Evolutionary conservation across 495 filamentous ascomycete species (phyloP).

Genomic region (Penicillium canariense): DNA sequence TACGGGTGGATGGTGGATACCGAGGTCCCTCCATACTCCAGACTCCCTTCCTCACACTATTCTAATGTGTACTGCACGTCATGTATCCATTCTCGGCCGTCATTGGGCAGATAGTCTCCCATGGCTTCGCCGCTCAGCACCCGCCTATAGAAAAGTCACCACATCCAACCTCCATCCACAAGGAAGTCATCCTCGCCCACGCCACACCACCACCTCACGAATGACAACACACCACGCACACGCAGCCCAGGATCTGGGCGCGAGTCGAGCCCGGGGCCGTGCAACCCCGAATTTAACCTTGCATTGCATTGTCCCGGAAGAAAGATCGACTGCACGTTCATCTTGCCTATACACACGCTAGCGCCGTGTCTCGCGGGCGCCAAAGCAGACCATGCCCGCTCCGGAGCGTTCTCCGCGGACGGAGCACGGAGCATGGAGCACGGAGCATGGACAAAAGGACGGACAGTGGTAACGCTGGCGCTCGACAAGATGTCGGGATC

Average conservation of each 20-base stretch:
- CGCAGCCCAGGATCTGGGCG: constrained; percentile 16
- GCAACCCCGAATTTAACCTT: constrained; percentile 34
- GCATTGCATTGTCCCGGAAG: constrained; percentile 36
- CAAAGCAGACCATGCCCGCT: constrained; percentile 1
- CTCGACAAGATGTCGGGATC: not conserved
- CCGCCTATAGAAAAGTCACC: not conserved
- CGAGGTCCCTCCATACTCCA: too few species aligned
- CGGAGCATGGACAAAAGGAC: too few species aligned
- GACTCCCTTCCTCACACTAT: too few species aligned
- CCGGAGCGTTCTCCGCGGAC: not conserved
- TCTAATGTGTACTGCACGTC: not conserved
- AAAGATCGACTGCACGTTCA: constrained; percentile 38
- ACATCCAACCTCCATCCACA: not conserved
- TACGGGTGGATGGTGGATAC: not conserved
- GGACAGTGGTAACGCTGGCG: too few species aligned
- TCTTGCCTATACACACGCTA: constrained; percentile 15
- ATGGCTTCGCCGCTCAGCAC: not conserved
- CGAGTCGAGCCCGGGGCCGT: constrained; percentile 17
- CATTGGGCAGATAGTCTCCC: not conserved
- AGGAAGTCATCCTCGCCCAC: too few species aligned
- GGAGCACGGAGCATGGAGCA: too few species aligned
- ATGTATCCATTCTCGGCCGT: not conserved
- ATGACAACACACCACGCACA: constrained; percentile 23
- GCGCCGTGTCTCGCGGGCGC: not conserved
- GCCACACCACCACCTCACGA: constrained; percentile 9